Base-by-base conservation (phyloP, 331 rosid genomes). In the Acacia concinna region DNA sequence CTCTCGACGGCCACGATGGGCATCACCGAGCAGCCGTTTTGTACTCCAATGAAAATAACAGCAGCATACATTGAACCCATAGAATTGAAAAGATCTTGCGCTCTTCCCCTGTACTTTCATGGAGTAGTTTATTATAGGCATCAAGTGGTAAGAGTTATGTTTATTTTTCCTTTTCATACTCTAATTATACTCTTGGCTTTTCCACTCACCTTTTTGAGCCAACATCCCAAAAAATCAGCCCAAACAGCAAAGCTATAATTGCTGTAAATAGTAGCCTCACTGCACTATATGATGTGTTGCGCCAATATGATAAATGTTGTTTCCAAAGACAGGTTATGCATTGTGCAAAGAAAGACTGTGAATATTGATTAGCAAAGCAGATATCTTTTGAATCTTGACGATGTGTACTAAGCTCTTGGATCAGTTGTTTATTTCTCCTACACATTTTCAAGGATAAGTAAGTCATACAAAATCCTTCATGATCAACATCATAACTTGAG, bases 21-120 rank as follows among this genome's bases (percentile, higher is more conserved):
- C 62, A 89, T 94, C 76, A 92, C 90, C 15, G 98, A 82, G n/a
- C 68, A 49, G 18, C 89, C 92, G 68, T 94, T 94, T 74, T 92
- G 92, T 43, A 87, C 85, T 20, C 98, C 98, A 10, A 94, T 81
- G 85, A 89, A 92, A 43, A 78, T 47, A 18, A 91, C 93, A 25
- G 98, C 90, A 23, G 94, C 88, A 72, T 88, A 90, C 95, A 92
- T 92, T 41, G 94, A 90, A 20, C 98, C 98, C 91, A 94, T 86
- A 35, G 95, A 94, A 82, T 94, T 92, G 37, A 92, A 89, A 21
- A 92, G 85, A 87, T 92, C 98, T 80, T 91, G 94, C 8, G 78
- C 83, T 68, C 72, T 94, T 68, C 83, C 80, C 89, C 98, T 92
- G 93, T 52, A 59, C 77, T 63, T 71, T 38, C 35, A 41, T n/a